Conservation (phyloP, 2,329 filamentous ascomycete genomes). For the Nemania abortiva region DNA sequence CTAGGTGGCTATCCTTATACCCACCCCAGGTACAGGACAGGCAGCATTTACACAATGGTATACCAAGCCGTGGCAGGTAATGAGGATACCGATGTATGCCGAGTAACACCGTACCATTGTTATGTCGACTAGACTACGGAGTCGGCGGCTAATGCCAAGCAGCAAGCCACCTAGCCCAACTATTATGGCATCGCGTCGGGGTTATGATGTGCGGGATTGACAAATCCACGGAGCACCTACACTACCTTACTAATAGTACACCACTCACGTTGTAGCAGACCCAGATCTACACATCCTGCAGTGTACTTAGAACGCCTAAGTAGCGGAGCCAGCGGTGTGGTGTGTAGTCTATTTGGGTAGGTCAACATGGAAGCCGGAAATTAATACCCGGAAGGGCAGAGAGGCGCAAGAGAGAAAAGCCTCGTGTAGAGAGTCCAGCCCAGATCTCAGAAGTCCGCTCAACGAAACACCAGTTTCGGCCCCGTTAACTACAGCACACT, state of each 20-base stretch:
- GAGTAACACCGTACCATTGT: neutral
- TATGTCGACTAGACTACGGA: neutral
- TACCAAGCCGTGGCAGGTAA: neutral
- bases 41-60: neutral
- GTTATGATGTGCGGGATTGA: slow-evolving; percentile 14
- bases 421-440: slow-evolving; percentile 3
- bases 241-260: neutral
- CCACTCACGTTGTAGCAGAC: neutral
- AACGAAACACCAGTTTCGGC: neutral
- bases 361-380: neutral
- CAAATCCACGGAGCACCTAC: slow-evolving; percentile 19
- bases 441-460: neutral
- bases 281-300: neutral
- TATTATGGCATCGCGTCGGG: neutral
- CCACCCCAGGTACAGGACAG: neutral
- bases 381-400: slow-evolving; percentile 8
- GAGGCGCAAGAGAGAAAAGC: neutral
- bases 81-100: neutral
- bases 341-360: neutral
- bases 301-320: too few species aligned
- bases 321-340: neutral
- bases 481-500: neutral
- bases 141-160: slow-evolving; percentile 23
- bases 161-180: neutral
- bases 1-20: neutral